phyloP scores from a whole-genome alignment of 306 rosid species.

The Citrullus mucosospermus region DNA sequence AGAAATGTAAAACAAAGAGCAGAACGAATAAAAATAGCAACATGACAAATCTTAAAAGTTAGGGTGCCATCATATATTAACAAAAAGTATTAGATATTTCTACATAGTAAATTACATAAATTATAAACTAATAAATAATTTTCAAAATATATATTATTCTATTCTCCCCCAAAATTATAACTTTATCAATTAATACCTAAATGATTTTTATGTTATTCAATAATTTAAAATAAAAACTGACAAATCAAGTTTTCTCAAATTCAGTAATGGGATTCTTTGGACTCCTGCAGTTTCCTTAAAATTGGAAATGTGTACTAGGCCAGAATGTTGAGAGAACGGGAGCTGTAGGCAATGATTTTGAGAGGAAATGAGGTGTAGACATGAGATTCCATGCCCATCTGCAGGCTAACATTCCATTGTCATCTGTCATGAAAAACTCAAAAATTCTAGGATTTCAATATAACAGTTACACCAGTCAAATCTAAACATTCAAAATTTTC shows the following conservation, averaged over 20 bases:
- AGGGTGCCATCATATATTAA: too few relatives aligned
- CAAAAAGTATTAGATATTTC: too few relatives aligned
- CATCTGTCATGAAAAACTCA: background rate
- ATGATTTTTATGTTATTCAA: background rate
- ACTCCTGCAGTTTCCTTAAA: too few relatives aligned
- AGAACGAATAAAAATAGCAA: background rate
- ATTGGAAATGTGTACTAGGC: background rate
- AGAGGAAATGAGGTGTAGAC: background rate
- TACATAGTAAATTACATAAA: too few relatives aligned
- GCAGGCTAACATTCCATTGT: background rate
- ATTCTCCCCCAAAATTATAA: background rate
- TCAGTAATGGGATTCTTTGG: background rate
- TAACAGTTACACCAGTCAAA: background rate
- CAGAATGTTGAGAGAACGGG: background rate
- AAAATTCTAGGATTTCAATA: background rate
- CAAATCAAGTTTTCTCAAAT: background rate
- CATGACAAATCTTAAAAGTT: background rate
- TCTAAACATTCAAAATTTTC: background rate
- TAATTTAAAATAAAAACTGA: background rate
- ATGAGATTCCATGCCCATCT: background rate
- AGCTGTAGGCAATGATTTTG: background rate
- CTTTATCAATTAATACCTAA: background rate
- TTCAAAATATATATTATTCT: too few relatives aligned
- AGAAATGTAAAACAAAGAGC: background rate
- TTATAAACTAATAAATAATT: too few relatives aligned